These are phyloP conservation scores for Daldinia caldariorum DNA, from an alignment of 495 filamentous ascomycete genomes.

Conservation along the genomic window DNA sequence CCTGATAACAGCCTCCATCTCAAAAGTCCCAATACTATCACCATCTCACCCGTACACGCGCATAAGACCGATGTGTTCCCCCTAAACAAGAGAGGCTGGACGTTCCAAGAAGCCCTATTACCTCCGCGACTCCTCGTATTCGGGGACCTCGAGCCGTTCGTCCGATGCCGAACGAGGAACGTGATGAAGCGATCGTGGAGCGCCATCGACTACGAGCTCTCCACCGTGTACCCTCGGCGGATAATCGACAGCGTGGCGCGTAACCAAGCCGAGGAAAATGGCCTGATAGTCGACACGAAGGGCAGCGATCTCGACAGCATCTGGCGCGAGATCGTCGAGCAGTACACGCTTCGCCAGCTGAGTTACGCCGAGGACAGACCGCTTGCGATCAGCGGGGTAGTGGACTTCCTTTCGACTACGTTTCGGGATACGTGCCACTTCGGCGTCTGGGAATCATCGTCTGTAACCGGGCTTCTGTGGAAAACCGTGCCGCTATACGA, in stretches of 20 bases:
- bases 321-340: slow-evolving; percentile 32
- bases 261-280: slow-evolving; percentile 5
- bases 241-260: slow-evolving; percentile 20
- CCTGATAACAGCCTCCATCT: neutral
- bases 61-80: slow-evolving; percentile 22
- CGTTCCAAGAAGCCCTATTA: slow-evolving; percentile 29
- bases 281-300: slow-evolving; percentile 21
- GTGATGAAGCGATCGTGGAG: slow-evolving; percentile 27
- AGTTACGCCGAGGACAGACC: slow-evolving; percentile 24
- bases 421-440: slow-evolving; percentile 26
- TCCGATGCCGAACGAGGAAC: slow-evolving; percentile 28
- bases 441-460: slow-evolving; percentile 27
- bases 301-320: slow-evolving; percentile 19
- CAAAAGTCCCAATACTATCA: neutral
- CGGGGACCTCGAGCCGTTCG: slow-evolving; percentile 33
- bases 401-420: slow-evolving; percentile 25
- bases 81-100: slow-evolving; percentile 32
- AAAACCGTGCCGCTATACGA: neutral
- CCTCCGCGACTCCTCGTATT: slow-evolving; percentile 29
- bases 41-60: slow-evolving; percentile 20
- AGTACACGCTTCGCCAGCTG: slow-evolving; percentile 32
- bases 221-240: slow-evolving; percentile 20
- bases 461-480: slow-evolving; percentile 22
- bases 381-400: slow-evolving; percentile 22
- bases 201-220: slow-evolving; percentile 17